Conservation (phyloP, 495 filamentous ascomycete genomes). For the Trichocladium uniseriatum region DNA sequence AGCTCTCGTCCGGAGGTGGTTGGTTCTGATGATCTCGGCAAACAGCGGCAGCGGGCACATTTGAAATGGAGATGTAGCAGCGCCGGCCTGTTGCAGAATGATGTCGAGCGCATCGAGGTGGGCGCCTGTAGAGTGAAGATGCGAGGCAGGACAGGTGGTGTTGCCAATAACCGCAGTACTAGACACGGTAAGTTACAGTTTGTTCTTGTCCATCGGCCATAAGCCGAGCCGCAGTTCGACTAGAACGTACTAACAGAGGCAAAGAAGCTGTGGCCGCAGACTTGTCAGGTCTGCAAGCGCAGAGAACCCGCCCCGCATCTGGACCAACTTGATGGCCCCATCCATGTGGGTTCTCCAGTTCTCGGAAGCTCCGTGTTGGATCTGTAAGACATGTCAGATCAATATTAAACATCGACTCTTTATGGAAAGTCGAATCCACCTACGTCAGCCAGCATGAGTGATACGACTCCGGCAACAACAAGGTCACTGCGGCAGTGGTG, state of each 20-base stretch:
- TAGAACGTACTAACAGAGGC: not conserved
- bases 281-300: not conserved
- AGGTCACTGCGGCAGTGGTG: conserved; percentile 14
- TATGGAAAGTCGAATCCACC: not conserved
- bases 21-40: conserved; percentile 20
- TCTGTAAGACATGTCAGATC: conserved; percentile 4
- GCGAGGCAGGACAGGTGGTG: conserved; percentile 25
- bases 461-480: conserved; percentile 22
- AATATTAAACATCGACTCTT: not conserved
- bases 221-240: not conserved
- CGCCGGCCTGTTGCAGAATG: conserved; percentile 8
- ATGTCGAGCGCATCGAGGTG: conserved; percentile 14
- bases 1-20: conserved; percentile 17
- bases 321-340: conserved; percentile 21
- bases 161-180: conserved; percentile 24
- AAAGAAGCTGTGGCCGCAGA: not conserved
- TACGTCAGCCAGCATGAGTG: conserved; percentile 19
- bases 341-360: conserved; percentile 29
- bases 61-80: conserved; percentile 11
- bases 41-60: conserved; percentile 19
- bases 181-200: too few species aligned
- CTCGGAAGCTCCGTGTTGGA: conserved; percentile 23
- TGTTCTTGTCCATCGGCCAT: too few species aligned
- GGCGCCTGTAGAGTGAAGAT: conserved; percentile 10
- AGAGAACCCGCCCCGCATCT: conserved; percentile 20